Evolutionary conservation across 2,329 filamentous ascomycete species (phyloP), one percentile per base, ranked within the genome.

Genomic region (Claviceps fusiformis): DNA sequence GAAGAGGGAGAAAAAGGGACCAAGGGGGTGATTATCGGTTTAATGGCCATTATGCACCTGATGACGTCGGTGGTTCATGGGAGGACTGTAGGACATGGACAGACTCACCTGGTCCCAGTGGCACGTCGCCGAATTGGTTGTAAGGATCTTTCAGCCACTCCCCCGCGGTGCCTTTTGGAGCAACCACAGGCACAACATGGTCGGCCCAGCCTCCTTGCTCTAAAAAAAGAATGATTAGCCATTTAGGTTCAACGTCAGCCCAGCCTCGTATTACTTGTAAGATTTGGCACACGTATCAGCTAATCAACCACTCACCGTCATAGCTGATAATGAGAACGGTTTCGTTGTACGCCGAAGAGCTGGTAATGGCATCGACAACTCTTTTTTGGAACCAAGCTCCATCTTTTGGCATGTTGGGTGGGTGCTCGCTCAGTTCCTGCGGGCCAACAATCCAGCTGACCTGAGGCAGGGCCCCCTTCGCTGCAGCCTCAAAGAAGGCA

Each of bases 181-280:
- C 70, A 55, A 77, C 71, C 54, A 72, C 72, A 0, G 76, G 76
- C 13, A 69, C 64, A 3, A 79, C 76, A 56, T 78, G 75, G 57
- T 80, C 77, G 10, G 75, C 76, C 64, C 70, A 79, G 49, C 76
- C 76, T 50, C 76, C 77, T n/a, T 73, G 73, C 62, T 81, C 74
- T 74, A 54, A 35, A 50, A 29, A 24, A 27, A n/a, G 9, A 1
- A 46, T 29, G 11, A 27, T 45, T 29, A 15, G 13, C 27, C 15
- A 33, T 17, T 17, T 27, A 27, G 44, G 44, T 37, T 19, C 19
- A 29, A 19, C 11, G 47, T 54, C 27, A 54, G 54, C n/a, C 31
- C 17, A 44, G n/a, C 44, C 27, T n/a, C 15, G 37, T 29, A 33
- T 31, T 6, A n/a, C 8, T 3, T 8, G 29, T 17, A 4, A 9